Evolutionary conservation across 495 filamentous ascomycete species (phyloP), one percentile per base, ranked within the genome.

Genomic region (Saxispiralis lemnorum): DNA sequence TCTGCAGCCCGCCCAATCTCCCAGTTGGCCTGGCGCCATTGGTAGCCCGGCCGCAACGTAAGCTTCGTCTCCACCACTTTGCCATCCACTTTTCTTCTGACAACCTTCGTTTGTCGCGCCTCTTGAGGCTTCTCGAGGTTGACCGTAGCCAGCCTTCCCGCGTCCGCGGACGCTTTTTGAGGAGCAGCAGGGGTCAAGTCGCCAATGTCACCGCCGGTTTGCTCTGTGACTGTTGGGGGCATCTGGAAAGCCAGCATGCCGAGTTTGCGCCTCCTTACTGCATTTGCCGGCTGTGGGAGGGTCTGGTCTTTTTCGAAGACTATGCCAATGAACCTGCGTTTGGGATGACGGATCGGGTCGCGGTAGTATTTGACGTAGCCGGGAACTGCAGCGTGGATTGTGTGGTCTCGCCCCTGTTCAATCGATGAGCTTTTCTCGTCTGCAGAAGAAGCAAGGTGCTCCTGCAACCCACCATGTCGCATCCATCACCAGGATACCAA

Each of bases 331-430:
- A 81, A 96, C 57, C 85, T 77, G 36, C 85, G 73, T 37, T 80
- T 80, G 1, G 85, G 78, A 56, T 93, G 82, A 24, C 64, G 68
- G 39, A 67, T 54, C 1, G 85, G 87, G 52, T 95, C 87, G 44
- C 76, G 74, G 66, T 99, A 99, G 68, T 93, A 99, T 48, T 84
- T 83, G 37, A 99, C 89, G 62, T 87, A 96, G 35, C 89, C 89
- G 11, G 79, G 65, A 30, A 78, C 67, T 28, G 72, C 72, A 31
- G 89, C 82, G 60, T 81, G 93, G 66, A 99, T 93, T 24, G 88
- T 95, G 68, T 94, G 89, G 63, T 96, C 87, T n/a, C 88, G 76
- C 12, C 89, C 89, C 49, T 52, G 36, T 32, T 12, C 24, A 28
- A 28, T 28, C 24, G n/a, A n/a, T n/a, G n/a, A n/a, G n/a, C n/a